Base-by-base conservation (phyloP, 495 filamentous ascomycete species). In the Podospora australis region DNA sequence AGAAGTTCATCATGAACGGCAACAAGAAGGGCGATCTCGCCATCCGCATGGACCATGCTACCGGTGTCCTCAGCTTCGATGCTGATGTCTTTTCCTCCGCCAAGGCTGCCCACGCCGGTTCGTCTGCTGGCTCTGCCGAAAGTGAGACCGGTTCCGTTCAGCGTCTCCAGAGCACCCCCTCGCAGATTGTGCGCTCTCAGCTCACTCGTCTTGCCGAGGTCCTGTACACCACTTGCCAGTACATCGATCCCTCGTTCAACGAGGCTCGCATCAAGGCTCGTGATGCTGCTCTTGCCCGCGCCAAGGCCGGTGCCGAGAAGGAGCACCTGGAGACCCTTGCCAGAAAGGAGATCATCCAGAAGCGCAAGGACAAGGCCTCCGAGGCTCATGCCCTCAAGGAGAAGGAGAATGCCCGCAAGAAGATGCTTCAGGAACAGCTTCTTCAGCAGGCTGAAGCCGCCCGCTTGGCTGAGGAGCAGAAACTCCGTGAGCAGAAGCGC, bases 1-100 rank as follows among this genome's bases (percentile, higher is more conserved):
- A 98, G 73, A 98, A 98, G 73, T 98, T 98, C 78, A 96, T 98
- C 77, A 98, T 98, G 92, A 98, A 98, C 70, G 92, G 92, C 50
- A 96, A 92, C 78, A 98, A 98, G 80, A 98, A 98, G 78, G 92
- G 92, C 24, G 94, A 98, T 58, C 78, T 98, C 40, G 84, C 92
- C 35, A 96, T 98, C 61, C 90, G 92, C 48, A 86, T 98, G 60
- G 87, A 97, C 59, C 92, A 98, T 66, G 87, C 88, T 50, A 87
- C 89, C 21, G 89, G 94, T 44, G 83, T 96, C 39, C 80, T 98
- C 41, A 96, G 89, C 58, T 98, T 98, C 58, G 92, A 98, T 62
- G 90, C 90, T 44, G 92, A 98, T 66, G 87, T 97, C 49, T 97
- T 98, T 75, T 95, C 92, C 28, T 95, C 92, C 24, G 83, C 91